Evolutionary conservation across 306 rosid species (phyloP), one percentile per base, ranked within the genome.

Genomic region (Medicago ruthenica): DNA sequence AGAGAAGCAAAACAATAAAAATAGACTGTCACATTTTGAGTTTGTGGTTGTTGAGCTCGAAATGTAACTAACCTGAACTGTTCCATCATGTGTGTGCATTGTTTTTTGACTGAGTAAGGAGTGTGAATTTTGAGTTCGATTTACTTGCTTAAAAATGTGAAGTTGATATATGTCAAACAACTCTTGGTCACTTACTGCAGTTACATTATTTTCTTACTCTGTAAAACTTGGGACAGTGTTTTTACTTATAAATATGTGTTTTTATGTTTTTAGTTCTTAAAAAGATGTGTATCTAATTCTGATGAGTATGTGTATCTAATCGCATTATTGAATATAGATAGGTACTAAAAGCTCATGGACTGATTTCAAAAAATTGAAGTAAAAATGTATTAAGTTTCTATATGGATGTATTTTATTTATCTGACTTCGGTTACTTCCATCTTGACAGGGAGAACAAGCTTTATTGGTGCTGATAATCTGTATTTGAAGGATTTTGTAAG

Each of bases 401-500:
- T 22, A 34, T 53, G 5, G 7, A 34, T 10, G 18, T 67, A 22
- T 68, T 22, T 45, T 45, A 13, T 57, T 11, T 76, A 63, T 47
- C 82, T 86, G 72, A 85, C 61, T 27, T 6, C 9, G 18, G 48
- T 76, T 79, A 9, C 53, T 85, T 85, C 70, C 24, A 75, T 78
- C 82, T 63, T 89, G 79, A 77, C 96, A 90, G 97, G 74, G 77
- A 86, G 82, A 84, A 65, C 90, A 73, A 88, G 92, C 61, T 42
- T 81, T 83, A 73, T 83, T 59, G 89, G 84, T 68, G 83, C 77
- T 75, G 88, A 82, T 77, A 77, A 79, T 79, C 58, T 87, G 84
- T 85, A 81, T 65, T 78, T 86, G 21, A 80, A 83, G 57, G 92
- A 89, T 68, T 74, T 81, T 10, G 97, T 90, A 90, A 68, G 95